Evolutionary conservation across 2,329 filamentous ascomycete species (phyloP).

Genomic region (Blastomyces silverae): DNA sequence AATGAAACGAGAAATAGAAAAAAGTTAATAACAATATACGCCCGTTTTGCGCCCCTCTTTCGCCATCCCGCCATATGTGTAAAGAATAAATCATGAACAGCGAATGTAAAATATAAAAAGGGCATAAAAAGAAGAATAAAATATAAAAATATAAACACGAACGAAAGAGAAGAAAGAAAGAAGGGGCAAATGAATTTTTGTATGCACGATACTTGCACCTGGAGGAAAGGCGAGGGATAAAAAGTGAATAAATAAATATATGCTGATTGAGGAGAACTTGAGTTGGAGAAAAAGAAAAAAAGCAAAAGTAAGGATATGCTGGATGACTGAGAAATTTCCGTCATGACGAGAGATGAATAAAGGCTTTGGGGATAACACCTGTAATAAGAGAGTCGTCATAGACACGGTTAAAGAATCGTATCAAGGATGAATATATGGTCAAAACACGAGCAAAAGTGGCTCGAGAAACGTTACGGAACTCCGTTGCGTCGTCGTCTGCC

Average conservation of each 20-base stretch:
- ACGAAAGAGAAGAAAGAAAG: not conserved
- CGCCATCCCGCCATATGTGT: constrained; percentile 5
- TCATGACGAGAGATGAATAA: not conserved
- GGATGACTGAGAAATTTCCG: not conserved
- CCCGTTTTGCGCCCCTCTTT: constrained; percentile 6
- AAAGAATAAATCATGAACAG: not conserved
- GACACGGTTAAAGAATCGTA: not conserved
- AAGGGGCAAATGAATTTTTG: not conserved
- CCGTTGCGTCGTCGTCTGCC: constrained; percentile 62
- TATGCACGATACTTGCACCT: not conserved
- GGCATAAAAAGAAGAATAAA: not conserved
- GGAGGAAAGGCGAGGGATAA: not conserved
- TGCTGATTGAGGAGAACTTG: not conserved
- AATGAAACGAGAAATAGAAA: not conserved
- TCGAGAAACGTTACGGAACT: constrained; percentile 15
- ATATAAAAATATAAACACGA: constrained; percentile 6
- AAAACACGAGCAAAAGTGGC: not conserved
- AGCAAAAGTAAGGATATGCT: not conserved
- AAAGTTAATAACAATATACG: not conserved
- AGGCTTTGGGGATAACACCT: too few species aligned
- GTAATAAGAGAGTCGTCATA: not conserved
- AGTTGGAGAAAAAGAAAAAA: not conserved
- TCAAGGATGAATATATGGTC: not conserved
- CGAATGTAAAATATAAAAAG: constrained; percentile 4
- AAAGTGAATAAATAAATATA: not conserved